These are phyloP conservation scores for Ilex paraguariensis DNA, from an alignment of 305 asterid species.

Conservation along the genomic window DNA sequence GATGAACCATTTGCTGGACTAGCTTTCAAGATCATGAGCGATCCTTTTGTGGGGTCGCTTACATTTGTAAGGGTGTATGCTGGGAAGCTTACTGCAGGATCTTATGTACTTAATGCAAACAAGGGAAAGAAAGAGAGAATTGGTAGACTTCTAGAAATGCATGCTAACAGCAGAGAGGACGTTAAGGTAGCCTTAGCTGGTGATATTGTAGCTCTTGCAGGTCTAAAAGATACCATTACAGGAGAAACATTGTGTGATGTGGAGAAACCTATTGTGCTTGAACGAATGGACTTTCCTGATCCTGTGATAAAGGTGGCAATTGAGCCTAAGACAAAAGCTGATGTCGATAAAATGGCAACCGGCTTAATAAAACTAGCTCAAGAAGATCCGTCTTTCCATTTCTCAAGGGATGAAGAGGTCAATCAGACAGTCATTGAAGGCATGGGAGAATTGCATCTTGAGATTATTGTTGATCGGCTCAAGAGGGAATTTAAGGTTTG, in stretches of 20 bases:
- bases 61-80: constrained; percentile 81
- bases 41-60: constrained; percentile 86
- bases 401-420: constrained; percentile 88
- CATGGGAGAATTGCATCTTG: constrained; percentile 96
- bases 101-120: constrained; percentile 79
- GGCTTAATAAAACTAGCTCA: constrained; percentile 91
- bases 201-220: constrained; percentile 91
- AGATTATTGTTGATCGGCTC: constrained; percentile 94
- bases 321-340: constrained; percentile 96
- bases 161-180: constrained; percentile 94
- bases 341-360: constrained; percentile 83
- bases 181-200: constrained; percentile 69
- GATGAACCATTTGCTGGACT: constrained; percentile 82
- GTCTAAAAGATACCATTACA: constrained; percentile 87
- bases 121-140: constrained; percentile 94
- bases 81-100: constrained; percentile 81
- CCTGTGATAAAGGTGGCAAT: constrained; percentile 98
- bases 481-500: constrained; percentile 90
- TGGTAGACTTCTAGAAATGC: constrained; percentile 95
- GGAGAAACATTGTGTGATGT: constrained; percentile 91
- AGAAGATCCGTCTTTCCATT: constrained; percentile 98
- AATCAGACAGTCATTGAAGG: constrained; percentile 97
- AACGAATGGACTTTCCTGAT: constrained; percentile 98
- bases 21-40: constrained; percentile 96
- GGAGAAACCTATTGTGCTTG: constrained; percentile 76